Evolutionary conservation across 1,139 yeast genomes (phyloP).

Genomic region (Nematodospora anomalae): DNA sequence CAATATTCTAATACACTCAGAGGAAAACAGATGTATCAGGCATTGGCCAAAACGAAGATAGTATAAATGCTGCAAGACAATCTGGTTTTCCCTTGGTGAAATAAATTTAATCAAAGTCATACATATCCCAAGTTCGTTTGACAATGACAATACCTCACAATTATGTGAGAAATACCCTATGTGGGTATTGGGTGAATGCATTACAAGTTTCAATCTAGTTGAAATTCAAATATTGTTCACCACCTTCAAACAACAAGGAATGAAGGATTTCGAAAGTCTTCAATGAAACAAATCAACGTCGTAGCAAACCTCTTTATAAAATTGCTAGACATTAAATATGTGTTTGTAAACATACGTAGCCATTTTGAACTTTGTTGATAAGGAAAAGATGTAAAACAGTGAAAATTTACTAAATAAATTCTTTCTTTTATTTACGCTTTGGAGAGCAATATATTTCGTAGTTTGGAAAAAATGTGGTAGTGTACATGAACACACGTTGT

Average conservation of each 20-base stretch:
- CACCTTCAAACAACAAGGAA: slow-evolving; percentile 6
- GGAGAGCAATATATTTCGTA: no score
- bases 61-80: slow-evolving; percentile 43
- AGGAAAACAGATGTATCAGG: slow-evolving; percentile 53
- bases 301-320: slow-evolving; percentile 8
- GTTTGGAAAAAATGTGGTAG: no score
- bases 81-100: slow-evolving; percentile 46
- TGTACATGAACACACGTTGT: no score
- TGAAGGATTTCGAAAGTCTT: slow-evolving; percentile 6
- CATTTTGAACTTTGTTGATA: slow-evolving; percentile 14
- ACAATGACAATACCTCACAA: slow-evolving; percentile 27
- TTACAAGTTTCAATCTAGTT: slow-evolving; percentile 7
- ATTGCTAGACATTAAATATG: slow-evolving; percentile 10
- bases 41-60: slow-evolving; percentile 42
- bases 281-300: slow-evolving; percentile 10
- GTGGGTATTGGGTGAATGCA: slow-evolving; percentile 10
- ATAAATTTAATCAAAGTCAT: slow-evolving; percentile 24
- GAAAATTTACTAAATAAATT: slow-evolving; percentile 9
- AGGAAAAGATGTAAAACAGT: slow-evolving; percentile 4
- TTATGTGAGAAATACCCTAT: slow-evolving; percentile 13
- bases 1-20: slow-evolving; percentile 29
- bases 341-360: slow-evolving; percentile 20
- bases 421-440: no score
- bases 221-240: slow-evolving; percentile 11
- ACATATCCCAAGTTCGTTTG: slow-evolving; percentile 15